These are phyloP conservation scores for Pinus taeda DNA, from an alignment of 75 land plant species.

Conservation along the genomic window DNA sequence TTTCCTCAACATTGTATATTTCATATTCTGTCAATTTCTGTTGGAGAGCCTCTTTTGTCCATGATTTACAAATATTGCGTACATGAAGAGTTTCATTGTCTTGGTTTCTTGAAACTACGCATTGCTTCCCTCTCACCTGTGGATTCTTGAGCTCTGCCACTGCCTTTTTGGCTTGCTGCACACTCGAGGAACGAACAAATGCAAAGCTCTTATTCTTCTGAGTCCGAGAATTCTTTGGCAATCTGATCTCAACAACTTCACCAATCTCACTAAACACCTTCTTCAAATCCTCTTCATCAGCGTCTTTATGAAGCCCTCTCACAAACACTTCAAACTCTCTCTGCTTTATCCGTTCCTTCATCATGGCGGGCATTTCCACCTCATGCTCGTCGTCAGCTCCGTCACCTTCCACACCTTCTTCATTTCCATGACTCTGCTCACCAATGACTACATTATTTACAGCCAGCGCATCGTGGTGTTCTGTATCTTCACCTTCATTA, in stretches of 20 bases:
- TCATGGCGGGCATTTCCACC: conserved; percentile 13
- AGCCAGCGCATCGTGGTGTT: conserved; percentile 17
- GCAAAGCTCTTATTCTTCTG: no score
- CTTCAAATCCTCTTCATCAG: background rate
- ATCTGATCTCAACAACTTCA: conserved; percentile 51
- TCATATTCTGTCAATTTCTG: no score
- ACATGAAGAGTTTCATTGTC: no score
- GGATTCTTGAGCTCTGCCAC: no score
- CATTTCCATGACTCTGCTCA: background rate
- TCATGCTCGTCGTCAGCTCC: background rate
- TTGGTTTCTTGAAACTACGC: no score
- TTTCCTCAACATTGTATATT: no score
- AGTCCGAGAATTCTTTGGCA: conserved; percentile 13
- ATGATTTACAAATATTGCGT: no score
- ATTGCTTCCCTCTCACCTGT: no score
- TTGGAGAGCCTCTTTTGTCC: no score
- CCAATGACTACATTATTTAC: no score
- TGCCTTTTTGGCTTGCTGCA: no score
- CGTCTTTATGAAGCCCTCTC: conserved; percentile 46
- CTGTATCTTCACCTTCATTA: conserved; percentile 32
- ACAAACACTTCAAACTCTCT: conserved; percentile 53
- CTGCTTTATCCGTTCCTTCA: conserved; percentile 5
- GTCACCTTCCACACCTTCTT: conserved; percentile 6
- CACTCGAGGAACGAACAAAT: no score
- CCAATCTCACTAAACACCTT: conserved; percentile 11